A percentile compares a stretch with the other conserved stretches of the same genome.
Conservation (phyloP, 2,329 filamentous ascomycete genomes). For the Alternaria solani region DNA sequence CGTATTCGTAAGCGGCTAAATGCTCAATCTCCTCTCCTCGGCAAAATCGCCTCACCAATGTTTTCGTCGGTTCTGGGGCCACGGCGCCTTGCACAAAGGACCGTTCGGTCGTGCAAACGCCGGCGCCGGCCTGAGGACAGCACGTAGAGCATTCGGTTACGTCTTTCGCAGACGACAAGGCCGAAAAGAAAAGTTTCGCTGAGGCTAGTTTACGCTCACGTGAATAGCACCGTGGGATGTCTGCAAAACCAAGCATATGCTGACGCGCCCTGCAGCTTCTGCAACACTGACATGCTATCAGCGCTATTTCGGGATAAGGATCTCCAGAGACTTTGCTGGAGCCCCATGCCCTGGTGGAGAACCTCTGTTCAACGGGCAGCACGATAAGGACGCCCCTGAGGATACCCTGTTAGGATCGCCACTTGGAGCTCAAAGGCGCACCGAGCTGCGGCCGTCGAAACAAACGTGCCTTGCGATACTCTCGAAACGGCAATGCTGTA, state of each 20-base stretch:
- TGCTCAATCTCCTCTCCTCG: conserved; percentile 30
- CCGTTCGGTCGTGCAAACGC: conserved; percentile 13
- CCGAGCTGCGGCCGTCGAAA: conserved; percentile 10
- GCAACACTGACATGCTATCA: conserved; percentile 26
- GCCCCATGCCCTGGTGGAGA: conserved; percentile 18
- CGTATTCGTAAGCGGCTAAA: conserved; percentile 12
- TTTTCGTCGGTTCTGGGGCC: conserved; percentile 26
- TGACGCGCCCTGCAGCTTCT: conserved; percentile 27
- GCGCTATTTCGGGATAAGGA: conserved; percentile 22
- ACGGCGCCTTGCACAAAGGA: conserved; percentile 15
- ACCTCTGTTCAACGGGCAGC: conserved; percentile 20
- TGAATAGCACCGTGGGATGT: conserved; percentile 16
- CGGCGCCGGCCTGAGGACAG: conserved; percentile 10
- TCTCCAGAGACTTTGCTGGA: conserved; percentile 20
- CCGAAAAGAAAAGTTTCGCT: conserved; percentile 7
- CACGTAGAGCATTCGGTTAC: conserved; percentile 3
- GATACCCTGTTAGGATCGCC: conserved; percentile 15
- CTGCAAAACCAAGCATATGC: conserved; percentile 20
- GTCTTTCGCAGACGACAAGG: conserved; percentile 6
- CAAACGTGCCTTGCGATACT: conserved; percentile 7
- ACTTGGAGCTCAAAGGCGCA: conserved; percentile 12
- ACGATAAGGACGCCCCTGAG: conserved; percentile 28
- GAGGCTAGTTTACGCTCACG: conserved; percentile 7
- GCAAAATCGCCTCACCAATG: conserved; percentile 16
- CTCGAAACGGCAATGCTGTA: conserved; percentile 14